phyloP scores from a whole-genome alignment of 176 grass and related monocot species.

The Paspalum notatum region DNA sequence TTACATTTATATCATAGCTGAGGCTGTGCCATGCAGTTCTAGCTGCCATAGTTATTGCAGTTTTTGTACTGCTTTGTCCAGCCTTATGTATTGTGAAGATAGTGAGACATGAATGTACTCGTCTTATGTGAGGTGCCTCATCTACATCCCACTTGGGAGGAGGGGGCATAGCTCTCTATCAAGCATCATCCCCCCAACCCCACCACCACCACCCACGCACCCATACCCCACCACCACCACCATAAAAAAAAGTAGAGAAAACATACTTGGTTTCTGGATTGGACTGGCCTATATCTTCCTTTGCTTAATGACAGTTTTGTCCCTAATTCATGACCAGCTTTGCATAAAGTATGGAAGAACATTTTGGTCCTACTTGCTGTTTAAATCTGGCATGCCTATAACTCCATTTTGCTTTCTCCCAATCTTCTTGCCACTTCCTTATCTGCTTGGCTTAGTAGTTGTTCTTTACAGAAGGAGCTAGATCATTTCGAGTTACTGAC shows the following conservation, averaged over 20 bases:
- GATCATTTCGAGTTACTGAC: neutral
- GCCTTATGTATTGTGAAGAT: neutral
- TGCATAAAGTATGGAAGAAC: neutral
- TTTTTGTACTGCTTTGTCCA: constrained; percentile 17
- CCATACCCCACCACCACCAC: neutral
- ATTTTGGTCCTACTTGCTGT: neutral
- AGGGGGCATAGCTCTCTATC: neutral
- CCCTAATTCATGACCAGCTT: neutral
- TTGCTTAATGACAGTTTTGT: neutral
- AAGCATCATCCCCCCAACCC: neutral
- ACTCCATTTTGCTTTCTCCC: constrained; percentile 1
- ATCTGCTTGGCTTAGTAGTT: neutral
- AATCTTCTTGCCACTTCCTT: neutral
- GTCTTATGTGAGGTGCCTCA: neutral
- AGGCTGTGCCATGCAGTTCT: neutral
- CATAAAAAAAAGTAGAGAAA: neutral
- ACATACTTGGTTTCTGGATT: neutral
- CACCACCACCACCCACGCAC: neutral
- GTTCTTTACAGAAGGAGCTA: constrained; percentile 4
- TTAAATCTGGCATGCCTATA: neutral
- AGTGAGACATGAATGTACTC: neutral
- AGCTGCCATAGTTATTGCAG: neutral
- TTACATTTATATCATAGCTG: neutral
- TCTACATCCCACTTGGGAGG: neutral
- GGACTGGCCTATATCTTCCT: neutral